Conservation (phyloP, 2,329 filamentous ascomycete genomes). For the Elsinoe necatrix region DNA sequence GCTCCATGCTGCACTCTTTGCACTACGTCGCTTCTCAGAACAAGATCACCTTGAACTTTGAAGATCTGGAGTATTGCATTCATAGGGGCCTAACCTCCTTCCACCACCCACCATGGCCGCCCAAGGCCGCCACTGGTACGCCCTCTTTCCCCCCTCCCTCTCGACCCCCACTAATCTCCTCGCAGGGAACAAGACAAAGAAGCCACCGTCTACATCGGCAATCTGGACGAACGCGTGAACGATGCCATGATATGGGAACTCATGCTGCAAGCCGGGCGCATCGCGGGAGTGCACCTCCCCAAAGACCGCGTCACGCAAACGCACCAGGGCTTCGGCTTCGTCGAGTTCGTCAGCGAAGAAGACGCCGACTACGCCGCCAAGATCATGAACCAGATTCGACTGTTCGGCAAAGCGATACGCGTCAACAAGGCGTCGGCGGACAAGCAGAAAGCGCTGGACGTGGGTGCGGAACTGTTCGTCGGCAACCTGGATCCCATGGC, state of each 20-base stretch:
- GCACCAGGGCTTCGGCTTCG: constrained; percentile 97
- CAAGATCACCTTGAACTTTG: not conserved
- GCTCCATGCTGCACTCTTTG: not conserved
- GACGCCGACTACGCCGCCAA: constrained; percentile 95
- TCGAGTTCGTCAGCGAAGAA: constrained; percentile 91
- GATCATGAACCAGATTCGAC: constrained; percentile 90
- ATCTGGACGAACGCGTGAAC: constrained; percentile 91
- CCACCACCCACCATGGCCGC: constrained; percentile 6
- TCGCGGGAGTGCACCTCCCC: constrained; percentile 95
- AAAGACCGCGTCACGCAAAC: constrained; percentile 96
- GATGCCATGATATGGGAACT: constrained; percentile 92
- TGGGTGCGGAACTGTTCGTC: constrained; percentile 93
- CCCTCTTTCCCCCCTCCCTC: not conserved
- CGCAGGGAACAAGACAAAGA: constrained; percentile 96
- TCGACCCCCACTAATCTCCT: constrained; percentile 18
- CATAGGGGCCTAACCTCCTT: not conserved
- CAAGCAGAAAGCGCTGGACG: constrained; percentile 90
- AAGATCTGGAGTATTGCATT: no score
- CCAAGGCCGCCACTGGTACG: constrained; percentile 18
- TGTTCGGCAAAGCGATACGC: constrained; percentile 89
- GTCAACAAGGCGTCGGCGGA: constrained; percentile 94
- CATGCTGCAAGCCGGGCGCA: constrained; percentile 91
- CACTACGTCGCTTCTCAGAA: not conserved
- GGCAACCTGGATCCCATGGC: constrained; percentile 92
- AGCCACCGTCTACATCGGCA: constrained; percentile 94